phyloP scores from a whole-genome alignment of 208 protist genomes.

The Trypanosoma scelopori region DNA sequence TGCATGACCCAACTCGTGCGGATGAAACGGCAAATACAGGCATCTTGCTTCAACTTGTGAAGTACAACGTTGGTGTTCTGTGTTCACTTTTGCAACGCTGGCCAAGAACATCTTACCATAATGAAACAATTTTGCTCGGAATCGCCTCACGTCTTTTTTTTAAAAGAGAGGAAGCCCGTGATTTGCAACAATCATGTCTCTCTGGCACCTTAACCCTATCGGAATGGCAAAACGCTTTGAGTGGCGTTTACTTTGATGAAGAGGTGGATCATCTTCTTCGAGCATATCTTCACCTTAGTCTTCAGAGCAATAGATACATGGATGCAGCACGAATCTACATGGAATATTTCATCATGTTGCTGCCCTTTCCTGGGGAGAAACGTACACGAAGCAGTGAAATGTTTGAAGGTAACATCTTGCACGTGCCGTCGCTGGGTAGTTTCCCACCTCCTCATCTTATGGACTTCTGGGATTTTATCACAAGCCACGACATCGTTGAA shows the following conservation, averaged over 20 bases:
- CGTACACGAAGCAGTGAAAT: conserved; percentile 16
- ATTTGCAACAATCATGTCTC: conserved; percentile 21
- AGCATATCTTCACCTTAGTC: conserved; percentile 25
- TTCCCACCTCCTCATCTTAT: conserved; percentile 25
- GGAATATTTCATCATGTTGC: conserved; percentile 28
- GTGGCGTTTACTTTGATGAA: conserved; percentile 28
- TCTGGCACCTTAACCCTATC: background rate
- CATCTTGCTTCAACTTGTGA: conserved; percentile 29
- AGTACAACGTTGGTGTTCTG: conserved; percentile 5
- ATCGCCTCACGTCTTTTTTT: conserved; percentile 21
- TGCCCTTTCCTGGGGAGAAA: conserved; percentile 10
- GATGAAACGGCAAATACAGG: conserved; percentile 19
- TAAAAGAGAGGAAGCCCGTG: conserved; percentile 15
- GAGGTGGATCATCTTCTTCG: conserved; percentile 20
- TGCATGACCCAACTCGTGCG: conserved; percentile 12
- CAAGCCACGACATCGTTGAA: conserved; percentile 21
- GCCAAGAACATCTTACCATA: conserved; percentile 14
- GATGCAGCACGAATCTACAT: conserved; percentile 25
- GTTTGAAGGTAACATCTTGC: conserved; percentile 19
- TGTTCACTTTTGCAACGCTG: conserved; percentile 22
- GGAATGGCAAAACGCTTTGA: conserved; percentile 23
- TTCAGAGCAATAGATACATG: conserved; percentile 21
- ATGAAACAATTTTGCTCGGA: conserved; percentile 18
- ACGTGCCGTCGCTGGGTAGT: background rate
- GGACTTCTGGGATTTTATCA: conserved; percentile 33